A percentile compares a stretch with the other conserved stretches of the same genome.
phyloP scores from a whole-genome alignment of 176 grass and related monocot genomes.

The Musa schizocarpa region DNA sequence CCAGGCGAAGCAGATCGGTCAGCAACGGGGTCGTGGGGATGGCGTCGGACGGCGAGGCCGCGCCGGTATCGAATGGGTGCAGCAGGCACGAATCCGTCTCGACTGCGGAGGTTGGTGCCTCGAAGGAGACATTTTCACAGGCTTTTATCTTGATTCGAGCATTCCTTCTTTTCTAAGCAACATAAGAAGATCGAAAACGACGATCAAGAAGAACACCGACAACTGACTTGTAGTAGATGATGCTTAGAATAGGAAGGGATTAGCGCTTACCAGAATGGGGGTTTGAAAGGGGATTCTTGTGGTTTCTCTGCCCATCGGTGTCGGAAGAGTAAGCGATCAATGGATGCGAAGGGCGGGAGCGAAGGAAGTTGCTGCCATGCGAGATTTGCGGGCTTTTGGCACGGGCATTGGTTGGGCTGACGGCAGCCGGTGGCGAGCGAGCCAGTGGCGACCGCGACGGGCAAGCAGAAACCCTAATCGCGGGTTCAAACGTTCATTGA shows the following conservation, averaged over 20 bases:
- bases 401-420: no score
- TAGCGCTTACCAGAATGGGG: background rate
- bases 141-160: background rate
- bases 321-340: no score
- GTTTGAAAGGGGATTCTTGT: background rate
- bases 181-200: background rate
- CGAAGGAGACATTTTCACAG: background rate
- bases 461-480: no score
- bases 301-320: background rate
- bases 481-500: no score
- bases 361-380: no score
- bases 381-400: no score
- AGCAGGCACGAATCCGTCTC: constrained; percentile 2
- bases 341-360: no score
- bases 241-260: background rate
- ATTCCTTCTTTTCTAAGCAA: background rate
- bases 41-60: background rate
- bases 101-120: background rate
- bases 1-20: background rate
- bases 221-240: background rate
- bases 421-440: no score
- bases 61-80: background rate
- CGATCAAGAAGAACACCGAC: background rate
- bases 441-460: no score
- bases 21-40: background rate